Conservation (phyloP, 1,139 yeast species). For the Nakaseomyces nivariensis region DNA sequence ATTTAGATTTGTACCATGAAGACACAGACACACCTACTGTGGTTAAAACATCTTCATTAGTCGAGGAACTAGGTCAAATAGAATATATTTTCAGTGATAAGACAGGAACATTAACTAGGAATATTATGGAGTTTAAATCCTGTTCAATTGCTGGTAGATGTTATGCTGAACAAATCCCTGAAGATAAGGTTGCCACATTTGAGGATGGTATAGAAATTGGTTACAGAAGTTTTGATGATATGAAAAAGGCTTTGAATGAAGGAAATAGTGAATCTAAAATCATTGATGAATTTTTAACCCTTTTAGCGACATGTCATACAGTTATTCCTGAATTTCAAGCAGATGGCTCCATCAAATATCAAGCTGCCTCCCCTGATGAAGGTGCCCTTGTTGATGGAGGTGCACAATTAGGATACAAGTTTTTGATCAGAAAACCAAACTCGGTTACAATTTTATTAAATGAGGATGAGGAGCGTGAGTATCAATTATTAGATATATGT, state of each 20-base stretch:
- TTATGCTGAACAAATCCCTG: conserved; percentile 83
- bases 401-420: conserved; percentile 75
- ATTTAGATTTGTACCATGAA: conserved; percentile 83
- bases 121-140: conserved; percentile 92
- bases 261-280: conserved; percentile 47
- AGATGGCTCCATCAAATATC: conserved; percentile 69
- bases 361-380: conserved; percentile 98
- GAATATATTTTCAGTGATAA: conserved; percentile 93
- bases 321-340: conserved; percentile 79
- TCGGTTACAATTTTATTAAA: conserved; percentile 56
- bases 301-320: conserved; percentile 90
- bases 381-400: conserved; percentile 98
- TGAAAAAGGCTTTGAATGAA: conserved; percentile 43
- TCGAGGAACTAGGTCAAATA: conserved; percentile 93
- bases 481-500: conserved; percentile 79
- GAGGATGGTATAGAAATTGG: conserved; percentile 79
- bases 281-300: conserved; percentile 72
- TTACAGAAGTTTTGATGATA: conserved; percentile 58
- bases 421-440: conserved; percentile 77
- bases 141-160: conserved; percentile 90
- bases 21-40: conserved; percentile 89
- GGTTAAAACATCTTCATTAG: conserved; percentile 88
- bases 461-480: conserved; percentile 42
- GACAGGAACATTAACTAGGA: conserved; percentile 91
- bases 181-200: conserved; percentile 65